A percentile compares a stretch with the other conserved stretches of the same genome.
Conservation (phyloP, 2,329 filamentous ascomycete species). For the Fusarium sp. region DNA sequence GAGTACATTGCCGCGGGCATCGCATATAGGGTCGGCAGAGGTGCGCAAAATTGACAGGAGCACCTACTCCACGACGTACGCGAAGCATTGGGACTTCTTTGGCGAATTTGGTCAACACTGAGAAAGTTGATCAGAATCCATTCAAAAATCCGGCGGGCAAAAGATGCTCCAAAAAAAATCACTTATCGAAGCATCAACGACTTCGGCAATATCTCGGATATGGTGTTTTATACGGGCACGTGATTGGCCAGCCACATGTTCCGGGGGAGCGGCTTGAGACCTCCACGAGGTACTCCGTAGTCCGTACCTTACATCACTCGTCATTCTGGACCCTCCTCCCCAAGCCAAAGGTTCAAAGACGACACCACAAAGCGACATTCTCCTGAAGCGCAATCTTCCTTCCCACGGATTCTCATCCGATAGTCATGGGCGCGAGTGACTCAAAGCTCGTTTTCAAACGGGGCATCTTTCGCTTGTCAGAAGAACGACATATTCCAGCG, state of each 20-base stretch:
- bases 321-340: conserved; percentile 33
- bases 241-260: conserved; percentile 35
- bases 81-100: conserved; percentile 50
- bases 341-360: conserved; percentile 24
- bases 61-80: conserved; percentile 35
- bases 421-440: conserved; percentile 92
- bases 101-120: conserved; percentile 15
- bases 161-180: conserved; percentile 25
- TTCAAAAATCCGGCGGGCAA: background rate
- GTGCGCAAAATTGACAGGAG: conserved; percentile 27
- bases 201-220: conserved; percentile 38
- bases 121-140: conserved; percentile 13
- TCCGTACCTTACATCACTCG: conserved; percentile 20
- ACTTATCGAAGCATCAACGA: conserved; percentile 22
- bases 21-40: conserved; percentile 17
- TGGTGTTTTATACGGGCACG: conserved; percentile 7
- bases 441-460: conserved; percentile 99
- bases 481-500: conserved; percentile 86
- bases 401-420: conserved; percentile 45
- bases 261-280: conserved; percentile 7
- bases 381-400: conserved; percentile 31
- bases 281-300: background rate
- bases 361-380: conserved; percentile 39
- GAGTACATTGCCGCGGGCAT: conserved; percentile 22
- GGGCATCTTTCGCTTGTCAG: conserved; percentile 96